Base-by-base conservation (phyloP, 139 green algal species). In the Marvania coccoides region DNA sequence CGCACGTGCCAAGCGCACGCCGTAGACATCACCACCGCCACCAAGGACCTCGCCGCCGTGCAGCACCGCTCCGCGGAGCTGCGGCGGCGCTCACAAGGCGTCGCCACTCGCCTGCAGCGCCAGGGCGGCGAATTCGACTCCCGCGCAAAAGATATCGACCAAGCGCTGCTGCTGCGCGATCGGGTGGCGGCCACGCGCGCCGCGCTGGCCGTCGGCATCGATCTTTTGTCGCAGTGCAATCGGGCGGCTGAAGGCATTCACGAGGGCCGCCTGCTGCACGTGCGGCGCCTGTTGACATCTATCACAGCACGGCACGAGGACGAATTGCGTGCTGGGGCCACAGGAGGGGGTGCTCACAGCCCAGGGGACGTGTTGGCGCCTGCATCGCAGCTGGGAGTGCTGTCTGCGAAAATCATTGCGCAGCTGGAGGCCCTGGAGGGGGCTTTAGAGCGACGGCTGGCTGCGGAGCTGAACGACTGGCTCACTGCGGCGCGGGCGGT, bases 381-480 rank as follows among this genome's bases (percentile, higher is more conserved):
- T 19, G 55, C 55, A 47, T 6, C 55, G 13, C 14, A 47, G 30
- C 54, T 65, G 14, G 63, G 56, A 24, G 13, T 63, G 30, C 63
- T 90, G 70, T 70, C 74, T 26, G 19, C 47, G 0, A 87, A 82
- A 30, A 71, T 90, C 9, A 45, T 58, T 31, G 46, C 46, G 28
- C 48, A 75, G n/a, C 45, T 87, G 30, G 61, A 75, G 29, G 71
- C 82, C 29, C 57, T 91, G 47, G 38, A 58, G 13, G 71, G 58
- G 3, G 64, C 73, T 0, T 45, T 90, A 31, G 75, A 91, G 72
- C 68, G 78, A 39, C 69, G 75, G 6, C 83, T 85, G 1, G 19
- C 89, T 3, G 47, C 65, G 23, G 81, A 87, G 46, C 86, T 91
- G 67, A 86, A 92, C 57, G 57, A 83, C n/a, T 93, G 86, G 86